phyloP scores from a whole-genome alignment of 164 flowering plant species.

The Chimonanthus praecox region DNA sequence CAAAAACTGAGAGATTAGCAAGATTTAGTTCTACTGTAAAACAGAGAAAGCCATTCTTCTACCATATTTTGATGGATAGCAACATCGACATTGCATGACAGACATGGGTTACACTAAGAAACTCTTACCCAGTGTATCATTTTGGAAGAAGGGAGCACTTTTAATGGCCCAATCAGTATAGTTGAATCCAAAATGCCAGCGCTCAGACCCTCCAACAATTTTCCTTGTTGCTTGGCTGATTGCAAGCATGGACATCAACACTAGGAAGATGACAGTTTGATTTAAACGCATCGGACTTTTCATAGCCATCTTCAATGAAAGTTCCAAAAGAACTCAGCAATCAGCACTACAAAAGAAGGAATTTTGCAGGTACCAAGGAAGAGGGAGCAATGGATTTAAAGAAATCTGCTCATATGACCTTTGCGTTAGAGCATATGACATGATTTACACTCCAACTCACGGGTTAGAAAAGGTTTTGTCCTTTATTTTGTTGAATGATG shows the following conservation, averaged over 20 bases:
- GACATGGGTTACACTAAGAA: too few relatives aligned
- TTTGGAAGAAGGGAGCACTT: slow-evolving; percentile 29
- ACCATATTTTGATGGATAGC: too few relatives aligned
- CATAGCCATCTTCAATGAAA: neutral
- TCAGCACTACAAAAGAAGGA: neutral
- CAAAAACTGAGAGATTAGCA: neutral
- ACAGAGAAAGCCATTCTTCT: too few relatives aligned
- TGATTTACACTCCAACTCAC: neutral
- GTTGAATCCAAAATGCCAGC: slow-evolving; percentile 43
- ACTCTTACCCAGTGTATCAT: slow-evolving; percentile 34
- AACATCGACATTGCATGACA: too few relatives aligned
- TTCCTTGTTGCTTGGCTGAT: neutral
- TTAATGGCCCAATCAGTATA: slow-evolving; percentile 37
- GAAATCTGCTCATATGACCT: neutral
- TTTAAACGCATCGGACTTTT: neutral
- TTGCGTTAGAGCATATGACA: neutral
- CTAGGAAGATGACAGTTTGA: neutral
- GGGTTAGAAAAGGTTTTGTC: neutral
- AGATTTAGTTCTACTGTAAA: neutral
- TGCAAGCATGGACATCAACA: neutral
- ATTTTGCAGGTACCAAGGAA: neutral
- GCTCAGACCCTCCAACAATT: slow-evolving; percentile 37
- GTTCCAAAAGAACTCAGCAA: neutral
- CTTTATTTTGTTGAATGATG: neutral
- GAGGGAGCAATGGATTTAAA: neutral